These are phyloP conservation scores for Ascochyta clinopodiicola DNA, from an alignment of 2,329 filamentous ascomycete genomes.

Conservation along the genomic window DNA sequence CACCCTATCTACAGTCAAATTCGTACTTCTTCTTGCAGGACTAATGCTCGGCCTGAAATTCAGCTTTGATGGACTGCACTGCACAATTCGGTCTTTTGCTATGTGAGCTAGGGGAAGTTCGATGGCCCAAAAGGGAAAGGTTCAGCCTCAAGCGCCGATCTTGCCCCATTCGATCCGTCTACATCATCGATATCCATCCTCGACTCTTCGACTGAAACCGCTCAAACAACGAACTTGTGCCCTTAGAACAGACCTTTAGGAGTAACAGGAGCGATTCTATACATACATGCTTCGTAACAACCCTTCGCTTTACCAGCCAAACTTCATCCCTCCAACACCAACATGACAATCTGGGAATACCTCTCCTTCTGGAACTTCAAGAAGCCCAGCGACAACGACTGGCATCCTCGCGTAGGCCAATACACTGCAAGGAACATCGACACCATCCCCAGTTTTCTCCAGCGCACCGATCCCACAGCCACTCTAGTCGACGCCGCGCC, in stretches of 20 bases:
- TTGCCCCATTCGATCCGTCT: background rate
- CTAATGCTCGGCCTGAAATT: too few species aligned
- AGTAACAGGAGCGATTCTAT: background rate
- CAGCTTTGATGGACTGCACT: too few species aligned
- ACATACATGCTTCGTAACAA: background rate
- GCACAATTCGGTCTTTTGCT: too few species aligned
- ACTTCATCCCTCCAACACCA: too few species aligned
- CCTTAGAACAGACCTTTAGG: background rate
- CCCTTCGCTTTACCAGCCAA: too few species aligned
- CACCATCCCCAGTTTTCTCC: background rate
- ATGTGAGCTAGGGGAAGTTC: too few species aligned
- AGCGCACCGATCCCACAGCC: conserved; percentile 5
- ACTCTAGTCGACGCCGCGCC: conserved; percentile 5
- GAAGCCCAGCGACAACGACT: background rate
- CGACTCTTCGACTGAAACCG: too few species aligned
- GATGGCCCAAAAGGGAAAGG: background rate
- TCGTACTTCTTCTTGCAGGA: too few species aligned
- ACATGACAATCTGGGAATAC: background rate
- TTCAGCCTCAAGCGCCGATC: conserved; percentile 3
- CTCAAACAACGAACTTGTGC: too few species aligned
- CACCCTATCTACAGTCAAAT: too few species aligned
- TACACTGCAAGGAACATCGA: background rate
- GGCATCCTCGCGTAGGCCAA: conserved; percentile 9
- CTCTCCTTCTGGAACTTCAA: conserved; percentile 7
- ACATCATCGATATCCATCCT: conserved; percentile 7